phyloP scores from a whole-genome alignment of 306 rosid species.

The Cucumis cinereus region DNA sequence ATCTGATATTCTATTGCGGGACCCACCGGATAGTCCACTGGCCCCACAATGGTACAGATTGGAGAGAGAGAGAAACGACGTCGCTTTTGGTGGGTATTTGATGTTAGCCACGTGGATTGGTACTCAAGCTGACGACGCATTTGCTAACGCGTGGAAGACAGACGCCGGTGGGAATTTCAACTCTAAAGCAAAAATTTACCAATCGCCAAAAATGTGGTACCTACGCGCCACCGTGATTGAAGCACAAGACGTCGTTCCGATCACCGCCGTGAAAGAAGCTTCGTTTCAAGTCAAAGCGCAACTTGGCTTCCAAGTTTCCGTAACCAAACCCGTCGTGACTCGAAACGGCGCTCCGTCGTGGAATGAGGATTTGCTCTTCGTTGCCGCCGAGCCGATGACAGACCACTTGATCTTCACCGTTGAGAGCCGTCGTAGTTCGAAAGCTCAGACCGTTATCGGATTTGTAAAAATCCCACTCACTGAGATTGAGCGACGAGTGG shows the following conservation, averaged over 20 bases:
- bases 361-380: slow-evolving; percentile 73
- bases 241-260: slow-evolving; percentile 50
- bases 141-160: slow-evolving; percentile 66
- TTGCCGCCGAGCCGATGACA: slow-evolving; percentile 57
- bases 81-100: slow-evolving; percentile 44
- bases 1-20: slow-evolving; percentile 58
- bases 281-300: slow-evolving; percentile 49
- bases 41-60: slow-evolving; percentile 91
- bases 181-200: slow-evolving; percentile 53
- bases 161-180: slow-evolving; percentile 27
- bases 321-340: slow-evolving; percentile 22
- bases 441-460: slow-evolving; percentile 23
- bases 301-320: slow-evolving; percentile 47
- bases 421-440: slow-evolving; percentile 35
- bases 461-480: slow-evolving; percentile 31
- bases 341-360: slow-evolving; percentile 38
- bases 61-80: slow-evolving; percentile 67
- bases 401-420: slow-evolving; percentile 34
- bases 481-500: slow-evolving; percentile 57
- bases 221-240: slow-evolving; percentile 57
- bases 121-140: slow-evolving; percentile 82
- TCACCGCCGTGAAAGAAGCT: slow-evolving; percentile 21
- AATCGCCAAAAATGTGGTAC: slow-evolving; percentile 87
- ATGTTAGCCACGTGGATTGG: slow-evolving; percentile 96
- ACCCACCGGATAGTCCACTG: slow-evolving; percentile 73